Base-by-base conservation (phyloP, 106 monocot genomes). In the Hemerocallis citrina region DNA sequence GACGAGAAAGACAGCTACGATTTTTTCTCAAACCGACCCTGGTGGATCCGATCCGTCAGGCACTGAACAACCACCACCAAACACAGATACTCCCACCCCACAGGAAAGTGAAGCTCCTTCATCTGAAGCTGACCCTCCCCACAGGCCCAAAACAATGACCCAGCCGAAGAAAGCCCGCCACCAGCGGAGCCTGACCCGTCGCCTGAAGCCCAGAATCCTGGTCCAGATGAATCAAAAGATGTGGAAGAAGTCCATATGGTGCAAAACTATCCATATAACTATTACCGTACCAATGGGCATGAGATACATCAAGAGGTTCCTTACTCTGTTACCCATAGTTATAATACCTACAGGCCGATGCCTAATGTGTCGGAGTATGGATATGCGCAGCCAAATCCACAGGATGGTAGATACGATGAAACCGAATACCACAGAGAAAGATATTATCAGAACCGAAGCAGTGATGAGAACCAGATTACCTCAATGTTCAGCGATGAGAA, bases 401-500 rank as follows among this genome's bases (percentile, higher is more conserved):
- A 10, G 36, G 38, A 47, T 41, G 7, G 27, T 27, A 27, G 27
- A 44, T 44, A 42, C 17, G 8, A 12, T 13, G 44, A n/a, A 43
- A 24, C 25, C 4, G 40, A 50, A 19, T 29, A n/a, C 4, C 63
- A 74, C 34, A 32, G 16, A 29, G 68, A 68, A 23, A 40, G 68
- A 52, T 28, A 74, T 40, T 20, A 65, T 59, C 59, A 59, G 59
- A 59, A 43, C 43, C 43, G 0, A n/a, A 13, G 62, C 20, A 63
- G 63, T 19, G 68, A 52, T 42, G 78, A 72, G 19, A 48, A 52
- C 50, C 72, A 63, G 40, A 69, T 82, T 9, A 51, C 51, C 20
- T 79, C 79, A 57, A 59, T 82, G 57, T 88, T 88, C 69, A 88
- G 79, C 34, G 87, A 88, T 57, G 87, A 88, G 67, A 88, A 88